Evolutionary conservation across 202 grass and related monocot species (phyloP), one percentile per base, ranked within the genome.

Genomic region (Carex sylvatica): DNA sequence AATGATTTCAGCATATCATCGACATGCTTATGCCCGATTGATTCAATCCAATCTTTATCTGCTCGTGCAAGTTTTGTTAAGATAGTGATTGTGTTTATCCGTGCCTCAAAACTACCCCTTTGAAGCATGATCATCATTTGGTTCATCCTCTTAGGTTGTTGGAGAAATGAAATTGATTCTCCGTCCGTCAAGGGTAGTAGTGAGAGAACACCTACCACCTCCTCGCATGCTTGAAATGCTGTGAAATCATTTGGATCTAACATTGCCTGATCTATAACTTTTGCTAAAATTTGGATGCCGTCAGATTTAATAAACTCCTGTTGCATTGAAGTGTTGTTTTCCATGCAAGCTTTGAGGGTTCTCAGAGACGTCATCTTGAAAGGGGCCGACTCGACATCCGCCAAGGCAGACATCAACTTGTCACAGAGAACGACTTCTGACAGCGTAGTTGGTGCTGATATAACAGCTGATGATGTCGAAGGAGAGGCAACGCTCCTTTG

Each of bases 351-450:
- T 76, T 84, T 71, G 47, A 94, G 84, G 59, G 14, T 76, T 81
- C 75, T 97, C 10, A 97, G 87, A 26, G 90, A 76, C 2, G 70
- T 86, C 9, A 94, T 92, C 90, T 97, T 94, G 88, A 97, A 97
- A 54, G 94, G 94, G 33, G 91, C 83, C 24, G 83, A 80, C 35
- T 91, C 84, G 44, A 94, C 82, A 46, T 59, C 63, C 10, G 47
- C 73, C 66, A 97, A 22, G 63, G 67, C 69, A 51, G 84, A 84
- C 12, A 75, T 82, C 82, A 91, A 52, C 20, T 85, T 82, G 47
- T 93, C 85, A 26, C 49, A 83, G 46, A 61, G 82, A 59, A 88
- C 65, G 20, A 78, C 69, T 46, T 85, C 60, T 4, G 85, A 80
- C n/a, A 87, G 71, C 3, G 82, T 28, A 4, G 18, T 18, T 15